These are phyloP conservation scores for Exserohilum rostratum DNA, from an alignment of 2,329 filamentous ascomycete species.

Conservation along the genomic window DNA sequence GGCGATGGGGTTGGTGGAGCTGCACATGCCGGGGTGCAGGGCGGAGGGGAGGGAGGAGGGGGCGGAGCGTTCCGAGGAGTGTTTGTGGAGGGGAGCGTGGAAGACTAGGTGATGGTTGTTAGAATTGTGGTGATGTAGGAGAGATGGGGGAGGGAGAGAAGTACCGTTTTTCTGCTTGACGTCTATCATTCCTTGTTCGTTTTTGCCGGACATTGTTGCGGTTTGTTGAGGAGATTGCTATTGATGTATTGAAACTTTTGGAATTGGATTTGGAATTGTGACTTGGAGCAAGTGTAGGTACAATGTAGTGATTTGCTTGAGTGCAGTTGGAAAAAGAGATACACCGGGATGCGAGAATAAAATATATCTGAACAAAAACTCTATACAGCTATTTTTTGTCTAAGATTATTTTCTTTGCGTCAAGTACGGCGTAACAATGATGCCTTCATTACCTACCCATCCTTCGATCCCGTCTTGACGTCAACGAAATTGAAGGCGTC, in stretches of 20 bases:
- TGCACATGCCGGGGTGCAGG: constrained; percentile 29
- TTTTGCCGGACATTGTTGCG: constrained; percentile 26
- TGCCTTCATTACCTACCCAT: constrained; percentile 12
- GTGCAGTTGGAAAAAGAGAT: not conserved
- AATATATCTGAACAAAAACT: no score
- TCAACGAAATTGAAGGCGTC: constrained; percentile 9
- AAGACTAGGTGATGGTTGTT: constrained; percentile 18
- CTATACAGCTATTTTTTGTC: no score
- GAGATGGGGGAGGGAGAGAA: not conserved
- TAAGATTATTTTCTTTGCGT: not conserved
- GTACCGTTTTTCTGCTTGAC: constrained; percentile 38
- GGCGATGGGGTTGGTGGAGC: constrained; percentile 53
- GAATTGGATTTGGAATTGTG: not conserved
- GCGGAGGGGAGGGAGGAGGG: constrained; percentile 7
- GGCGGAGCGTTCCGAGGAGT: constrained; percentile 12
- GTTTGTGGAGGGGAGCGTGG: constrained; percentile 34
- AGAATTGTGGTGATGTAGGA: not conserved
- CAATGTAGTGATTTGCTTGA: not conserved
- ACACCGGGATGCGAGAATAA: no score
- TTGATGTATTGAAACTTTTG: not conserved
- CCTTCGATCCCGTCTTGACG: constrained; percentile 13
- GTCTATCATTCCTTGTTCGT: constrained; percentile 31
- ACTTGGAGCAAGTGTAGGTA: not conserved
- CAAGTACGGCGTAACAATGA: constrained; percentile 13
- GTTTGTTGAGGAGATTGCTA: constrained; percentile 9